Evolutionary conservation across 495 filamentous ascomycete genomes (phyloP).

Genomic region (Astrothelium macrocarpum): DNA sequence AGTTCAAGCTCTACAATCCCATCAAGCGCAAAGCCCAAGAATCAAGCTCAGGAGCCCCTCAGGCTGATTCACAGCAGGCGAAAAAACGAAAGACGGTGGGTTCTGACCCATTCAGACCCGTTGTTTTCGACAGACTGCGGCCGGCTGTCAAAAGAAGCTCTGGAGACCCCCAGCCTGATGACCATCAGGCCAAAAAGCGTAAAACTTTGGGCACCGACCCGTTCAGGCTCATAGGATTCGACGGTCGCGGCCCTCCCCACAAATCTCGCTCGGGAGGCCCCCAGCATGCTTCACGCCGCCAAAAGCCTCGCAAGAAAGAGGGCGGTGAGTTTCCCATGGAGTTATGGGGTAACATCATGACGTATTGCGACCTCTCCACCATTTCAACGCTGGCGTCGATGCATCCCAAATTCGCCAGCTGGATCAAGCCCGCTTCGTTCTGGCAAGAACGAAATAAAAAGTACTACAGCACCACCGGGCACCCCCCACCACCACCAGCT

Average conservation of each 20-base stretch:
- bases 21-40: not conserved
- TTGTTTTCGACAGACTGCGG: not conserved
- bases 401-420: not conserved
- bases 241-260: not conserved
- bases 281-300: no score
- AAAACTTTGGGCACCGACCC: not conserved
- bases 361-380: not conserved
- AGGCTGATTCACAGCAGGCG: not conserved
- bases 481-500: not conserved
- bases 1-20: not conserved
- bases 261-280: not conserved
- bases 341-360: not conserved
- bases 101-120: not conserved
- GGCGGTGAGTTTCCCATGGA: not conserved
- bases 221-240: not conserved
- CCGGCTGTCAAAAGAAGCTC: not conserved
- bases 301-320: no score
- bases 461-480: not conserved
- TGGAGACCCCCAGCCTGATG: not conserved
- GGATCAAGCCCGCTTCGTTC: not conserved
- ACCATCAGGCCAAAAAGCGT: not conserved
- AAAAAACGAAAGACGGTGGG: not conserved
- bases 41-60: not conserved
- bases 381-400: not conserved
- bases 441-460: not conserved